Evolutionary conservation across 164 flowering plant genomes (phyloP).

Genomic region (Berberis vulgaris): DNA sequence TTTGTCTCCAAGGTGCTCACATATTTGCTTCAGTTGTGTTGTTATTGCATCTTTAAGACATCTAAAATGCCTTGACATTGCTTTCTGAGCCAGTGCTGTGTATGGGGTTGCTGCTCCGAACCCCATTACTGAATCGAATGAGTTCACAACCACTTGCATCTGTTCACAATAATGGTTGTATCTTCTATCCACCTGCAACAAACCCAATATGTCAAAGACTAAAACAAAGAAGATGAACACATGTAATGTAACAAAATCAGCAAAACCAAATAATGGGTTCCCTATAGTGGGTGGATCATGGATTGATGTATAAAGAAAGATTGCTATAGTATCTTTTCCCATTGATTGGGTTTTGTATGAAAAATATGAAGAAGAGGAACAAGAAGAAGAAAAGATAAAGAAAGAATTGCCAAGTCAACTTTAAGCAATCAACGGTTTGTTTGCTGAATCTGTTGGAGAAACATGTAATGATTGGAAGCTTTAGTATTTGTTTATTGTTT

Average conservation of each 20-base stretch:
- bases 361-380: too few relatives aligned
- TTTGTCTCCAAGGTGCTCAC: slow-evolving; percentile 84
- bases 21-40: slow-evolving; percentile 66
- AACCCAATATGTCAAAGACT: not conserved
- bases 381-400: too few relatives aligned
- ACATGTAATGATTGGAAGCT: too few relatives aligned
- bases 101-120: slow-evolving; percentile 87
- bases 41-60: slow-evolving; percentile 84
- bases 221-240: too few relatives aligned
- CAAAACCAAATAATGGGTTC: too few relatives aligned
- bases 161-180: slow-evolving; percentile 93
- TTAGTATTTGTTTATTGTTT: too few relatives aligned
- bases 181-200: slow-evolving; percentile 73
- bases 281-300: too few relatives aligned
- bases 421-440: not conserved
- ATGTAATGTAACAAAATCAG: too few relatives aligned
- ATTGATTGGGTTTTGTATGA: too few relatives aligned
- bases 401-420: too few relatives aligned
- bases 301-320: too few relatives aligned
- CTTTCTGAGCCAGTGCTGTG: slow-evolving; percentile 86
- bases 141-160: slow-evolving; percentile 95
- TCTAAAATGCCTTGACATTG: slow-evolving; percentile 94
- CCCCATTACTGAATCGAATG: slow-evolving; percentile 90
- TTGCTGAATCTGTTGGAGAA: not conserved
- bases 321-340: too few relatives aligned